Evolutionary conservation across 2,329 filamentous ascomycete species (phyloP).

Genomic region (Aphanocladium album): DNA sequence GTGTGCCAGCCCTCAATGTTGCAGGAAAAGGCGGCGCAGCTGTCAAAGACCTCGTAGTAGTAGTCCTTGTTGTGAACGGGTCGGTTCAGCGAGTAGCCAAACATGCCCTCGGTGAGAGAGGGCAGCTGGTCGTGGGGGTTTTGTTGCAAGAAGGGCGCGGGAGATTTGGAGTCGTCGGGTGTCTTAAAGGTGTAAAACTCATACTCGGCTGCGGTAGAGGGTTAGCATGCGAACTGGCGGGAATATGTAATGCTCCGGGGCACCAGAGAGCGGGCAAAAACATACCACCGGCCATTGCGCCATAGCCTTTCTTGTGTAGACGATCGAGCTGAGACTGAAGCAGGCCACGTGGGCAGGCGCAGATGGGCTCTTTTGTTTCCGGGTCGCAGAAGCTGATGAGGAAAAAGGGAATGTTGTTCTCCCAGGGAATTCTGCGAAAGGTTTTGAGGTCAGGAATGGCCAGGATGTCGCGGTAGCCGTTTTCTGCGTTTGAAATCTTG

Average conservation of each 20-base stretch:
- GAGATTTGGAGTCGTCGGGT: conserved; percentile 58
- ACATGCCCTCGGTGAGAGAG: conserved; percentile 87
- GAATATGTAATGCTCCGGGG: too few relatives aligned
- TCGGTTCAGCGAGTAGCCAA: conserved; percentile 84
- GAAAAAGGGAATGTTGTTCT: conserved; percentile 71
- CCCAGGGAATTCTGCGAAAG: conserved; percentile 74
- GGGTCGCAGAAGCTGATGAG: conserved; percentile 74
- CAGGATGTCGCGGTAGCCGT: conserved; percentile 71
- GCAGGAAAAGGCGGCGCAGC: conserved; percentile 71
- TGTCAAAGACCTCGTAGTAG: conserved; percentile 82
- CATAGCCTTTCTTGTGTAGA: conserved; percentile 63
- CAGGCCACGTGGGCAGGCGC: conserved; percentile 74
- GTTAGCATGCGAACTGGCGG: conserved; percentile 6
- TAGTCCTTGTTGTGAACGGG: conserved; percentile 89
- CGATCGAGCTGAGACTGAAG: conserved; percentile 64
- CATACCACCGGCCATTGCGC: conserved; percentile 85
- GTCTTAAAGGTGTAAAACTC: conserved; percentile 90
- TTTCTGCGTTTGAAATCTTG: conserved; percentile 71
- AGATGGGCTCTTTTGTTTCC: conserved; percentile 65
- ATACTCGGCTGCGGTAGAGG: conserved; percentile 66
- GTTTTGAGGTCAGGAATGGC: conserved; percentile 66
- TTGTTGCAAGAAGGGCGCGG: conserved; percentile 66
- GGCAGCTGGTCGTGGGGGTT: conserved; percentile 72
- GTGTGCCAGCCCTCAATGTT: conserved; percentile 94
- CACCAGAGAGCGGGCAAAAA: conserved; percentile 14